Conservation (phyloP, 192 early-diverging fungal genomes). For the Mortierella alpina region DNA sequence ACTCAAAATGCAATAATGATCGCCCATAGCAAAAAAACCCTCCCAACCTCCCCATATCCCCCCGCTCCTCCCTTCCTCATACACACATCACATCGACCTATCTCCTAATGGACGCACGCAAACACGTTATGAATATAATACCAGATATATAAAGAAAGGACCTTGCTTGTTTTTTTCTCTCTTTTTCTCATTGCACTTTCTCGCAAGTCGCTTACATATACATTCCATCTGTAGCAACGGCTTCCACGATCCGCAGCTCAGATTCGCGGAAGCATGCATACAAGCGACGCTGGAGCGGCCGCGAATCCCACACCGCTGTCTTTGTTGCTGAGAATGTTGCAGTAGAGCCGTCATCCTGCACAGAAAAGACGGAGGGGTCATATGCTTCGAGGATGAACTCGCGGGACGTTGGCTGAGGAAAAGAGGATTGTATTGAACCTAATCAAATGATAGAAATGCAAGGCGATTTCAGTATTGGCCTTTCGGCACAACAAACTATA, state of each 20-base stretch:
- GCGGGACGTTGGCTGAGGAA: slow-evolving; percentile 62
- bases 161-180: too few relatives aligned
- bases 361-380: background rate
- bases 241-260: too few relatives aligned
- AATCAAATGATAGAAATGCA: slow-evolving; percentile 2
- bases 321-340: background rate
- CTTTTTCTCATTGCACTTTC: too few relatives aligned
- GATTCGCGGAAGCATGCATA: background rate
- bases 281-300: slow-evolving; percentile 39
- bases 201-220: too few relatives aligned
- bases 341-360: slow-evolving; percentile 1
- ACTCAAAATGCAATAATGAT: slow-evolving; percentile 16
- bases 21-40: too few relatives aligned
- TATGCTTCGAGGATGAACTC: slow-evolving; percentile 65
- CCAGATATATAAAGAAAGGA: too few relatives aligned
- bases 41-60: too few relatives aligned
- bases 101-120: too few relatives aligned
- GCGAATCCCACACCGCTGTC: slow-evolving; percentile 4
- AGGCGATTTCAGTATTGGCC: background rate
- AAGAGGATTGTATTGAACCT: slow-evolving; percentile 55
- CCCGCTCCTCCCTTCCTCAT: too few relatives aligned
- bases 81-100: too few relatives aligned
- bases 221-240: too few relatives aligned
- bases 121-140: too few relatives aligned
- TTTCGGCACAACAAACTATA: background rate